Conservation (phyloP, 495 filamentous ascomycete genomes). For the Aspergillus sclerotiicarbonarius region DNA sequence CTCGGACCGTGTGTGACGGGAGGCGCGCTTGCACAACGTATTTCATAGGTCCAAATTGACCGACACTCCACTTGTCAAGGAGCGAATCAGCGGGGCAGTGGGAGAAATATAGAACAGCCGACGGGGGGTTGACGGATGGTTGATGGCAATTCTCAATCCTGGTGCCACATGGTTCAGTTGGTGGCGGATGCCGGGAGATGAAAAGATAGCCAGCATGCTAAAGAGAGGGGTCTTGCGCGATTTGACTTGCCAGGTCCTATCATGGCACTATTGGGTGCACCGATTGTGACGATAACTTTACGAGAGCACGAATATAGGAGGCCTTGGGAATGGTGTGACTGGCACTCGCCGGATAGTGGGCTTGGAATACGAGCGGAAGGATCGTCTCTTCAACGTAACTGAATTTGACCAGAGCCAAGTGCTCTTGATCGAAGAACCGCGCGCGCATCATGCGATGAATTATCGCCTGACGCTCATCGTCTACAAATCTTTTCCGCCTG, state of each 20-base stretch:
- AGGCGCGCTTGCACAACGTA: slow-evolving; percentile 36
- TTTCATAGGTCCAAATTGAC: slow-evolving; percentile 26
- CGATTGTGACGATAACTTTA: not conserved
- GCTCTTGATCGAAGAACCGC: not conserved
- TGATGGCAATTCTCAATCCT: slow-evolving; percentile 2
- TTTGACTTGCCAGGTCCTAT: slow-evolving; percentile 3
- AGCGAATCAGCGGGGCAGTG: slow-evolving; percentile 18
- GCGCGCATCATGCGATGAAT: slow-evolving; percentile 1
- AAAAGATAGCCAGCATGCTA: slow-evolving; percentile 8
- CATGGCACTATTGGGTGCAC: not conserved
- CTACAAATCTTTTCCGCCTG: not conserved
- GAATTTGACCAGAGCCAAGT: not conserved
- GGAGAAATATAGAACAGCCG: not conserved
- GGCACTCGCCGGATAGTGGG: slow-evolving; percentile 9
- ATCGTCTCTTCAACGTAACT: not conserved
- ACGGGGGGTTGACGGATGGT: not conserved
- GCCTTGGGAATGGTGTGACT: slow-evolving; percentile 18
- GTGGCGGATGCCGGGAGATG: slow-evolving; percentile 13
- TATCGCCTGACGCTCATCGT: not conserved
- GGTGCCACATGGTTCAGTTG: slow-evolving; percentile 18
- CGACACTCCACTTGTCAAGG: slow-evolving; percentile 12
- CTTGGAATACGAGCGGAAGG: slow-evolving; percentile 9
- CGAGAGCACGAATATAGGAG: not conserved
- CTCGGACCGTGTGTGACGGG: slow-evolving; percentile 24
- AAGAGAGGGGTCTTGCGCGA: not conserved